Conservation (phyloP, 257 asterid species). For the Solanum ossicruentum region DNA sequence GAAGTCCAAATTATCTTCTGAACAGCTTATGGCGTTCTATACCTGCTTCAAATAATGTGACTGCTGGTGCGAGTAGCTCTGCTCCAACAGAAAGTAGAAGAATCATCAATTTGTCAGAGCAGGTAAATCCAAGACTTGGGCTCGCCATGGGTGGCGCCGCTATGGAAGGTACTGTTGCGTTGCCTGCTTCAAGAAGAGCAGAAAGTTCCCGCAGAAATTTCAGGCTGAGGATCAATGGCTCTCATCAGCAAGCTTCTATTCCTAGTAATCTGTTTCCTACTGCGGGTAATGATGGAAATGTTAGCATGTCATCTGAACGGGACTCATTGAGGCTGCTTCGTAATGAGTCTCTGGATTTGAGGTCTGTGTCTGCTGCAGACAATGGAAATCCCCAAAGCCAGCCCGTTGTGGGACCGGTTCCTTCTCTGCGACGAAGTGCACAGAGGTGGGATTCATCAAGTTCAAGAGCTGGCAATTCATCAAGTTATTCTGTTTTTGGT, state of each 20-base stretch:
- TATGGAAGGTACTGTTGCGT: constrained; percentile 23
- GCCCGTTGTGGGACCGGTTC: neutral
- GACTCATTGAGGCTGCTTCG: constrained; percentile 31
- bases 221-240: constrained; percentile 49
- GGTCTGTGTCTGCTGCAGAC: neutral
- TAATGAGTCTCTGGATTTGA: constrained; percentile 1
- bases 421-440: neutral
- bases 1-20: constrained; percentile 36
- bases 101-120: constrained; percentile 23
- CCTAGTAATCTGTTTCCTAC: constrained; percentile 14
- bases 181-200: constrained; percentile 17
- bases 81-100: constrained; percentile 20
- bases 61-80: constrained; percentile 12
- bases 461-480: constrained; percentile 4
- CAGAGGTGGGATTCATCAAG: constrained; percentile 7
- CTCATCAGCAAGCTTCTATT: constrained; percentile 34
- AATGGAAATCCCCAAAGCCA: neutral
- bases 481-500: constrained; percentile 7
- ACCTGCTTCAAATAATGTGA: constrained; percentile 17
- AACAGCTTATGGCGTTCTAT: constrained; percentile 35
- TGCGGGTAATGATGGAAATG: constrained; percentile 19
- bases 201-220: constrained; percentile 48
- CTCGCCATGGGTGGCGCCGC: constrained; percentile 36
- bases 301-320: constrained; percentile 25
- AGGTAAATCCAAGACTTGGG: constrained; percentile 47